phyloP scores from a whole-genome alignment of 192 early-diverging fungal species.

The Diversispora epigaea region DNA sequence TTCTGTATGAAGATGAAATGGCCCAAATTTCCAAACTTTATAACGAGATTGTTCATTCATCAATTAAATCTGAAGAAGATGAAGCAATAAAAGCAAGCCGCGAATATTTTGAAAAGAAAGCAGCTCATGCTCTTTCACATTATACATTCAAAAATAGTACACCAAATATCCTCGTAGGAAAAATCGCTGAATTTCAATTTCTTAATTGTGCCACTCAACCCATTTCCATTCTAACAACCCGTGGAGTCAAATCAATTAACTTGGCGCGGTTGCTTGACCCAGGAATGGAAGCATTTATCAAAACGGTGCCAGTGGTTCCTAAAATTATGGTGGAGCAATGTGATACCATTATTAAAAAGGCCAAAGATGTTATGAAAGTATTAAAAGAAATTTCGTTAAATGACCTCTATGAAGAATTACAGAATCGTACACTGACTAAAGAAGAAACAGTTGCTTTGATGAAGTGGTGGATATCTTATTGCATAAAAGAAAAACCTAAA shows the following conservation, averaged over 20 bases:
- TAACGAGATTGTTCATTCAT: constrained; percentile 10
- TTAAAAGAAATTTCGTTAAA: constrained; percentile 53
- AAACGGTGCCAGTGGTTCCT: constrained; percentile 61
- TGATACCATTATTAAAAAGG: constrained; percentile 53
- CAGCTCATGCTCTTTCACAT: constrained; percentile 59
- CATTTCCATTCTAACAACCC: constrained; percentile 64
- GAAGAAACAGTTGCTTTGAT: constrained; percentile 66
- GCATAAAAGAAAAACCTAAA: constrained; percentile 8
- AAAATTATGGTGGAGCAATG: constrained; percentile 51
- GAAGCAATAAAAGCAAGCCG: not conserved
- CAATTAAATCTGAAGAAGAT: not conserved
- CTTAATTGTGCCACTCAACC: constrained; percentile 46
- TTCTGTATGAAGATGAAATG: constrained; percentile 80
- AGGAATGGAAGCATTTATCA: constrained; percentile 61
- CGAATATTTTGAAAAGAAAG: constrained; percentile 47
- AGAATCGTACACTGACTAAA: constrained; percentile 50
- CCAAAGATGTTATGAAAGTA: constrained; percentile 36
- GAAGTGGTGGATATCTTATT: constrained; percentile 74
- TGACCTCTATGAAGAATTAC: constrained; percentile 70
- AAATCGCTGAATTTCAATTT: constrained; percentile 60
- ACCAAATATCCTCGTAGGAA: constrained; percentile 64
- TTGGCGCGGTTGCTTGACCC: constrained; percentile 64
- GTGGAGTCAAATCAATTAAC: constrained; percentile 57
- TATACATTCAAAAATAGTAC: constrained; percentile 75
- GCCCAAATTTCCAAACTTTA: constrained; percentile 56